phyloP scores from a whole-genome alignment of 2,329 filamentous ascomycete species.

The Tolypocladium tundrense region DNA sequence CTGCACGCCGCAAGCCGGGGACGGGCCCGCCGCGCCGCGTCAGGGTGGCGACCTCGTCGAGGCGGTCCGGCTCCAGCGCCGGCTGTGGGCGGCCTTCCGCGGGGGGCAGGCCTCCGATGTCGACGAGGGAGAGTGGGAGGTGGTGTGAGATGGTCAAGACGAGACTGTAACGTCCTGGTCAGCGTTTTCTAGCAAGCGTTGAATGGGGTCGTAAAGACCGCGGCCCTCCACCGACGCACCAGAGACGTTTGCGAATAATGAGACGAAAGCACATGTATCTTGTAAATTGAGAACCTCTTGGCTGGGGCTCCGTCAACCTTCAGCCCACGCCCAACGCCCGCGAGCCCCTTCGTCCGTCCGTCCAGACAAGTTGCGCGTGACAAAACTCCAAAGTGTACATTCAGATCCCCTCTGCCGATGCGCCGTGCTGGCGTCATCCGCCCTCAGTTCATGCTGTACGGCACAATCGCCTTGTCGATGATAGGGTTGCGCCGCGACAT shows the following conservation, averaged over 20 bases:
- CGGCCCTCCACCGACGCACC: background rate
- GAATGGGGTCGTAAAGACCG: background rate
- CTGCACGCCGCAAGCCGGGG: background rate
- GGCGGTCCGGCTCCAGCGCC: background rate
- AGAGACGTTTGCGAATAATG: background rate
- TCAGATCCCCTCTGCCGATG: background rate
- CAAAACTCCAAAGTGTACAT: background rate
- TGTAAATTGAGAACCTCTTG: background rate
- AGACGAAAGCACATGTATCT: background rate
- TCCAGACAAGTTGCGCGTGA: background rate
- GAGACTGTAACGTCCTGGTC: background rate
- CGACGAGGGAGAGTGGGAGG: background rate
- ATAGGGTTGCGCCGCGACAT: slow-evolving; percentile 39
- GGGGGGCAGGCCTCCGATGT: too few species aligned
- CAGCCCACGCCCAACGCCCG: background rate
- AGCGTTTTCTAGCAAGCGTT: background rate
- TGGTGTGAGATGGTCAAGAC: background rate
- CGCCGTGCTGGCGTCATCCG: background rate
- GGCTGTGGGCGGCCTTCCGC: background rate
- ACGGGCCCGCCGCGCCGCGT: background rate
- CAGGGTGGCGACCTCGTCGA: background rate
- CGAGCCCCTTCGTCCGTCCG: background rate
- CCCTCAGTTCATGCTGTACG: slow-evolving; percentile 34
- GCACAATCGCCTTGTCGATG: slow-evolving; percentile 56
- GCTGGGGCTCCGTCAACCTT: background rate